Evolutionary conservation across 257 asterid species (phyloP).

Genomic region (Lantana camara): DNA sequence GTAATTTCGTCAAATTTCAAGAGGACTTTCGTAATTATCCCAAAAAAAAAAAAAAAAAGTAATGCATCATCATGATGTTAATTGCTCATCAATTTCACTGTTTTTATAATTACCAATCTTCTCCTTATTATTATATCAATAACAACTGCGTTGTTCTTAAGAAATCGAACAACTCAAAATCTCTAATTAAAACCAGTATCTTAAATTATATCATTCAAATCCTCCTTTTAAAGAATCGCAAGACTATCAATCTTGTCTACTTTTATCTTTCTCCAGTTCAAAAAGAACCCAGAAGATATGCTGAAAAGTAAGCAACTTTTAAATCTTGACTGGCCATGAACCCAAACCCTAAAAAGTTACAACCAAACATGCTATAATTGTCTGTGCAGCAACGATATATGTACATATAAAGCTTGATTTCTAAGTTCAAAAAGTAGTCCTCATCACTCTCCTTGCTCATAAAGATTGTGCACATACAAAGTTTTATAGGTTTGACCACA

Average conservation of each 20-base stretch:
- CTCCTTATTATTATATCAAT: too few relatives aligned
- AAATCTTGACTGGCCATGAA: not conserved
- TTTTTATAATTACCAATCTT: too few relatives aligned
- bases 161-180: too few relatives aligned
- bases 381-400: constrained; percentile 27
- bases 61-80: not conserved
- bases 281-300: not conserved
- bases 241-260: constrained; percentile 23
- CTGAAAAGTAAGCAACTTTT: constrained; percentile 10
- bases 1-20: too few relatives aligned
- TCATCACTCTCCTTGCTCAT: not conserved
- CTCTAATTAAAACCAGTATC: too few relatives aligned
- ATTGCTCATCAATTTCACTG: not conserved
- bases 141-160: too few relatives aligned
- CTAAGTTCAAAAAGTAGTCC: constrained; percentile 28
- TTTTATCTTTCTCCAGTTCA: not conserved
- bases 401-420: constrained; percentile 32
- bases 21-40: too few relatives aligned
- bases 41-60: too few relatives aligned
- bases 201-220: too few relatives aligned
- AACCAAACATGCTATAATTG: constrained; percentile 33
- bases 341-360: constrained; percentile 13
- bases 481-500: constrained; percentile 25
- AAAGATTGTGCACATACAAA: constrained; percentile 21
- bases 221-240: constrained; percentile 8